Evolutionary conservation across 345 rosid genomes (phyloP), one percentile per base, ranked within the genome.

Genomic region (Linum lewisii): DNA sequence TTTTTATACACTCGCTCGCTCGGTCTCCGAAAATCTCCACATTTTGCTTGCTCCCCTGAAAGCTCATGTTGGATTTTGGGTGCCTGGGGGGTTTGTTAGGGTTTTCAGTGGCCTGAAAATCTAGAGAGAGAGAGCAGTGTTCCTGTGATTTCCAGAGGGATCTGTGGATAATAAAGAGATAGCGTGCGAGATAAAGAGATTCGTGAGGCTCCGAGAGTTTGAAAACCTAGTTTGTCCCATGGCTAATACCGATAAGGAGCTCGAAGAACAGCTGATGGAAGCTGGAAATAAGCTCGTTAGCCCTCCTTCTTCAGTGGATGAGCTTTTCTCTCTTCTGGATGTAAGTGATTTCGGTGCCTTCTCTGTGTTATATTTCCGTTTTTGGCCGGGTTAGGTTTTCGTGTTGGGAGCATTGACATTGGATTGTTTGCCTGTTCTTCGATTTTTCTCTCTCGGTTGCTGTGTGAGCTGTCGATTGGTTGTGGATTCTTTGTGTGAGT

Each of bases 241-340:
- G 95, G 72, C 85, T 55, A 72, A 79, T 49, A 63, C 83, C 22
- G 88, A 84, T 55, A 81, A 67, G 44, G 95, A 80, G 80, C 77
- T 85, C 18, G 90, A 84, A 63, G 77, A 71, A 20, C 83, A 76
- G 81, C 81, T 94, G 56, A 6, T 54, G 69, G 87, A 85, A 59
- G 87, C 95, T 34, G 97, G 90, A 16, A 78, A 75, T 19, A 80
- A 62, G 79, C 90, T 94, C 36, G n/a, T 76, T 22, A 73, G 78
- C 60, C 87, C 90, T n/a, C 84, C 96, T 57, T 61, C 86, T 34
- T 71, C 88, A 3, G 75, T 79, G 23, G 90, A 85, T 10, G 88
- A 81, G 51, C 92, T 93, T 64, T 89, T 93, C 68, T 62, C 79
- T 66, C 84, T 90, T 61, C 95, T 93, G 7, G 91, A 93, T 38